Conservation (phyloP, 2,329 filamentous ascomycete genomes). For the Fusarium musae region DNA sequence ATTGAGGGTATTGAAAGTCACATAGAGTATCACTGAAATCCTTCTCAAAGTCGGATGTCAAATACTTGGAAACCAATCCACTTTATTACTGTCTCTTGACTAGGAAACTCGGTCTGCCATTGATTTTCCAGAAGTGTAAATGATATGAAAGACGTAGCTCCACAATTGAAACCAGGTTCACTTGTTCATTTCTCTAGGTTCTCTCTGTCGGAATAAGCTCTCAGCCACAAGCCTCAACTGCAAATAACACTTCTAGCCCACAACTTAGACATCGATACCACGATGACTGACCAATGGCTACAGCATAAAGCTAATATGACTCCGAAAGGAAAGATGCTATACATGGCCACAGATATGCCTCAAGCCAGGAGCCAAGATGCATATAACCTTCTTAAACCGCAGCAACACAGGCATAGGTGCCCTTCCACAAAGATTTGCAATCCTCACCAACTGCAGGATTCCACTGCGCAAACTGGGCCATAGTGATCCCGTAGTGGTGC, state of each 20-base stretch:
- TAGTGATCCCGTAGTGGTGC: constrained; percentile 1
- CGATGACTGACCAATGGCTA: too few relatives aligned
- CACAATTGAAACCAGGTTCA: neutral
- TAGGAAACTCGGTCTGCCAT: rapidly evolving
- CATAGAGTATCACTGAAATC: neutral
- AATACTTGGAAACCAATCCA: too few relatives aligned
- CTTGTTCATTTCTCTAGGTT: too few relatives aligned
- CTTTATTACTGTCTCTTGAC: rapidly evolving
- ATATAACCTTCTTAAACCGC: neutral
- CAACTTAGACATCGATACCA: too few relatives aligned
- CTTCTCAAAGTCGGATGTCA: rapidly evolving
- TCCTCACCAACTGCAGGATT: neutral
- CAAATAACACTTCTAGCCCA: too few relatives aligned
- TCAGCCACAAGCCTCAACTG: too few relatives aligned
- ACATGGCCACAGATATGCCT: neutral
- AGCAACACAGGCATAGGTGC: neutral
- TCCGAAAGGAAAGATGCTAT: too few relatives aligned
- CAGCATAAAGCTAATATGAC: too few relatives aligned
- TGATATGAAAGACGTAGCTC: too few relatives aligned
- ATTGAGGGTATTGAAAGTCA: rapidly evolving
- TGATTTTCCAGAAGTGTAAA: too few relatives aligned
- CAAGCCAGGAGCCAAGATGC: rapidly evolving
- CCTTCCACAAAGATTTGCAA: neutral
- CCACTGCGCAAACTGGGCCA: constrained; percentile 3
- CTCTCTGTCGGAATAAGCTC: too few relatives aligned